Evolutionary conservation across 1,139 yeast genomes (phyloP), one percentile per base, ranked within the genome.

Genomic region (Pichia kudriavzevii): DNA sequence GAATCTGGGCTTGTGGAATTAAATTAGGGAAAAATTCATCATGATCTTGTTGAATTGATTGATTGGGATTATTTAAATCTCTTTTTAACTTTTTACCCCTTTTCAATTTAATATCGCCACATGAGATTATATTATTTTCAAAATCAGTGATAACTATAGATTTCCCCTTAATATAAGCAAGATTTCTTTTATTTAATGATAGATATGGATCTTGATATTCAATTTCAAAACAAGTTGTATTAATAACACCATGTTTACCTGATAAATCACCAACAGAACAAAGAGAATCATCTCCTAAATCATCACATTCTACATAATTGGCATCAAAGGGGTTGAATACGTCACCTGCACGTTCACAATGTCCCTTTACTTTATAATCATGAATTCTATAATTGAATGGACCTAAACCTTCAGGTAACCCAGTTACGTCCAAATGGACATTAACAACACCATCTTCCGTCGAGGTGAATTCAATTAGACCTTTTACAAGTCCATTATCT

Each of bases 241-340:
- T 63, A 46, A 74, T 67, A 58, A 60, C 65, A 12, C 80, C 80
- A 53, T 74, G 79, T 49, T 75, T 75, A 20, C 80, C 80, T 15
- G 76, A 67, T 41, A 75, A 66, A 48, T 75, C 80, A 27, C 81
- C 80, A 18, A 75, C 69, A 50, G 72, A 72, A 47, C 79, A 74
- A 32, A 56, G 60, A 8, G 75, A 59, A 53, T 76, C 78, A 45
- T 65, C 63, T 15, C 61, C 63, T 40, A 66, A 65, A 16, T 44
- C 36, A 32, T 55, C 58, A 43, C 60, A 55, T 9, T 39, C 44
- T 12, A 42, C 47, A 12, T 49, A 42, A 7, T 50, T 43, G 8
- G 62, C 73, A 30, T 58, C 46, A 50, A 66, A 74, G 9, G 80
- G 79, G 48, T 75, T 73, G 29, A 75, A 69, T 43, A 68, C 72